Conservation (phyloP, 768 basidiomycete genomes). For the Rossbeevera mucosa region DNA sequence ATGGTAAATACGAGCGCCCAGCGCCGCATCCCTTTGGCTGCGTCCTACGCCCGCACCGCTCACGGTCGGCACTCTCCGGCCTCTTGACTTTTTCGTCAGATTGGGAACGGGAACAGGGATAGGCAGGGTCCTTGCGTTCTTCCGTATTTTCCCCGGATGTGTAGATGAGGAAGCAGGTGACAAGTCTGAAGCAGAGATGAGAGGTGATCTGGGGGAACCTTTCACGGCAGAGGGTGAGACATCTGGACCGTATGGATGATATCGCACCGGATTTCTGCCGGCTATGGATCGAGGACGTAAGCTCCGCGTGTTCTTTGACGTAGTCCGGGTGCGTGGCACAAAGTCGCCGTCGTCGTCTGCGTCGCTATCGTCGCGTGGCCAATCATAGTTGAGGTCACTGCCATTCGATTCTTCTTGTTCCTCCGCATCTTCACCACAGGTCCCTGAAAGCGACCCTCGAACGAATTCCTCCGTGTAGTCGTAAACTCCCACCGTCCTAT, state of each 20-base stretch:
- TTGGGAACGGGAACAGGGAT: conserved; percentile 63
- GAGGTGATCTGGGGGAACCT: conserved; percentile 30
- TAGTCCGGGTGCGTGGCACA: conserved; percentile 26
- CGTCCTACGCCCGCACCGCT: conserved; percentile 27
- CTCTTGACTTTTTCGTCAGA: conserved; percentile 67
- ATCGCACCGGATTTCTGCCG: conserved; percentile 31
- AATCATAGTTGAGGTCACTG: conserved; percentile 29
- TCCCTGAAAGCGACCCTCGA: conserved; percentile 23
- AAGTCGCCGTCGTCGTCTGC: conserved; percentile 33
- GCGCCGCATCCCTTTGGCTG: conserved; percentile 34
- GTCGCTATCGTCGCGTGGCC: conserved; percentile 28
- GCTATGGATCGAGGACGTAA: conserved; percentile 34
- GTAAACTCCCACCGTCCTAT: conserved; percentile 27
- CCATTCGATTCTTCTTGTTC: conserved; percentile 20
- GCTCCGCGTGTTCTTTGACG: conserved; percentile 36
- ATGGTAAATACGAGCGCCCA: conserved; percentile 52
- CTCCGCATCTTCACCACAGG: conserved; percentile 26
- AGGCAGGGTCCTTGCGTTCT: conserved; percentile 40
- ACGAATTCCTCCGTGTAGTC: conserved; percentile 18
- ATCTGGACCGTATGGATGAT: conserved; percentile 29
- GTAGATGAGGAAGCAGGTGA: conserved; percentile 23
- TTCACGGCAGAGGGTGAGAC: conserved; percentile 29
- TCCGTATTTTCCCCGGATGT: conserved; percentile 27
- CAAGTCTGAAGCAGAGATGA: conserved; percentile 27
- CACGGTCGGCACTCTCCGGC: conserved; percentile 58